phyloP scores from a whole-genome alignment of 2,329 filamentous ascomycete genomes.

The Rachicladosporium sp. region DNA sequence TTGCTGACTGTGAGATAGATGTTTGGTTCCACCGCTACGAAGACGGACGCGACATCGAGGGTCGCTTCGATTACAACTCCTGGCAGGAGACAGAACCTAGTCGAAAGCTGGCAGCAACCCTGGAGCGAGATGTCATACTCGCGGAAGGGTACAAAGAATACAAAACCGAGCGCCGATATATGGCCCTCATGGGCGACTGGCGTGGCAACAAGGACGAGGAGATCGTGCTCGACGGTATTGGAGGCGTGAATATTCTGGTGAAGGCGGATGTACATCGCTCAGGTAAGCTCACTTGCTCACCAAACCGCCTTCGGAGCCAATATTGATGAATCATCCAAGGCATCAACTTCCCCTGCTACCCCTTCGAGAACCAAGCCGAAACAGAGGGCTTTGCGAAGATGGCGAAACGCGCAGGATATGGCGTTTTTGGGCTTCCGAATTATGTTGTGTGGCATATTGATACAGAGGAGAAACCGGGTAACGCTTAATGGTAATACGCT shows the following conservation, averaged over 20 bases:
- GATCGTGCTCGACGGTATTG: slow-evolving; percentile 86
- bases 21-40: slow-evolving; percentile 93
- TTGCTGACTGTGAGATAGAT: slow-evolving; percentile 42
- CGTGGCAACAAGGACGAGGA: slow-evolving; percentile 83
- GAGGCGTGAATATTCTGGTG: slow-evolving; percentile 92
- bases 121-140: slow-evolving; percentile 71
- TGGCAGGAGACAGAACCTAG: slow-evolving; percentile 91
- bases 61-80: slow-evolving; percentile 97
- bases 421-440: slow-evolving; percentile 85
- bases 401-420: slow-evolving; percentile 90
- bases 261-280: slow-evolving; percentile 96
- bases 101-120: slow-evolving; percentile 55
- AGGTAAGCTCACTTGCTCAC: slow-evolving; percentile 41
- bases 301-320: neutral
- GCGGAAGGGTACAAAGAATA: slow-evolving; percentile 94
- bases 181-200: slow-evolving; percentile 88
- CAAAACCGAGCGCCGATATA: slow-evolving; percentile 77
- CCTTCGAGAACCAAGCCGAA: slow-evolving; percentile 97
- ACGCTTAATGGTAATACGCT: slow-evolving; percentile 31
- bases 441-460: slow-evolving; percentile 99
- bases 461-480: slow-evolving; percentile 86
- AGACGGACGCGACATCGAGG: slow-evolving; percentile 72
- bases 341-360: slow-evolving; percentile 93
- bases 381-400: slow-evolving; percentile 98
- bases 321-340: slow-evolving; percentile 38